Base-by-base conservation (phyloP, 2,329 filamentous ascomycete species). In the Aspergillus sp. region DNA sequence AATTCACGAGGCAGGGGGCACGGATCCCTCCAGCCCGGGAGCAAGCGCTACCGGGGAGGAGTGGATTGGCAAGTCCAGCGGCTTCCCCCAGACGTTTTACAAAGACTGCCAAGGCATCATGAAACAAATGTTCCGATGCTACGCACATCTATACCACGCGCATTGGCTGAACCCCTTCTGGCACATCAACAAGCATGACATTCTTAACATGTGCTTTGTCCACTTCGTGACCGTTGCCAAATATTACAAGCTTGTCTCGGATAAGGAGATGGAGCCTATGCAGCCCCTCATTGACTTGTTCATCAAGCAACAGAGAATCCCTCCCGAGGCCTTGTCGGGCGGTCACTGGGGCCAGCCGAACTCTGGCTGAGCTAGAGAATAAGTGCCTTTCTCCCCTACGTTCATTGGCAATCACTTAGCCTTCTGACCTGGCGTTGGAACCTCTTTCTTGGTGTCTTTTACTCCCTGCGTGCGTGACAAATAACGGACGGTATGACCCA, bases 111-210 rank as follows among this genome's bases (percentile, higher is more conserved):
- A 96, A 81, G 89, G 89, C 65, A 95, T 97, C 71, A 94, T 97
- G 81, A 90, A 93, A 69, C 95, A 97, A 79, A 98, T 99, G 90
- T 98, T 99, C 83, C 90, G 95, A 60, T 94, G 97, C 68, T 99
- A 99, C 73, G 90, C 95, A 52, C 95, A 99, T 77, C 87, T 99
- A 62, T 99, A 99, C 82, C 97, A 96, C 85, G 91, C 93, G 58
- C 95, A 99, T 77, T 99, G 91, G 77, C 81, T 88, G 61, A 90
- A 92, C 66, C 90, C 90, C 5, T 92, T 92, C 77, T 94, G 92
- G 78, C 89, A 93, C 75, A 83, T 94, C 65, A 92, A 90, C 78
- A 78, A 79, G 59, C 78, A 80, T 57, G 75, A 92, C 74, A 89
- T 91, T 69, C 83, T 94, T 62, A 95, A 95, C 81, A 92, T 90